These are phyloP conservation scores for Pyrenophora tritici-repentis DNA, from an alignment of 2,329 filamentous ascomycete species.

Conservation along the genomic window DNA sequence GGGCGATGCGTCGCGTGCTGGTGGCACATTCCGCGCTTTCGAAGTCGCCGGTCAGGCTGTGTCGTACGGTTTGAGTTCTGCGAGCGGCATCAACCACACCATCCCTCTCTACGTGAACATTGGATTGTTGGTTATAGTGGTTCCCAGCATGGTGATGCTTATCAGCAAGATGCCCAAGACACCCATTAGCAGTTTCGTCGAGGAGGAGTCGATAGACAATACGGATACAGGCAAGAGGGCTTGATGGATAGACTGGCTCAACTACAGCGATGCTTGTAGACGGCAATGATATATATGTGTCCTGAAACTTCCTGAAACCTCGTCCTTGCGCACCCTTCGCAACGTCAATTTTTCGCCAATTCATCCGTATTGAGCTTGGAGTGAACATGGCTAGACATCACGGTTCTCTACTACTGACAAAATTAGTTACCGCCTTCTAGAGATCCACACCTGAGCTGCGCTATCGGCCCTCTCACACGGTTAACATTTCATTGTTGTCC, in stretches of 20 bases:
- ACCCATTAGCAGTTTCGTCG: neutral
- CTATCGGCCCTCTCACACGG: no score
- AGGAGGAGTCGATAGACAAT: no score
- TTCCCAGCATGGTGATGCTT: conserved; percentile 12
- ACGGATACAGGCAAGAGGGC: no score
- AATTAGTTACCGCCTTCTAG: no score
- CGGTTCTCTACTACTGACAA: no score
- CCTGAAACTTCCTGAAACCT: neutral
- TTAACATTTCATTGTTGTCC: no score
- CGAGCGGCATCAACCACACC: conserved; percentile 5
- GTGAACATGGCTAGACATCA: no score
- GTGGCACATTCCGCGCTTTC: conserved; percentile 15
- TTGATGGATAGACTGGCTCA: no score
- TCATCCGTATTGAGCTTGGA: no score
- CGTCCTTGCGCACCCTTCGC: neutral
- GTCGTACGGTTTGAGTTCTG: conserved; percentile 16
- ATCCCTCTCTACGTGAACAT: conserved; percentile 13
- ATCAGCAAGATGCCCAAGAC: conserved; percentile 10
- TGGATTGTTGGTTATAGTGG: conserved; percentile 5
- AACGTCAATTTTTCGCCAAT: no score
- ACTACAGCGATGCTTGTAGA: neutral
- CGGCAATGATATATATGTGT: neutral
- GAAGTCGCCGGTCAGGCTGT: conserved; percentile 14
- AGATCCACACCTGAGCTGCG: no score
- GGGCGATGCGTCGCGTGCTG: conserved; percentile 6